Conservation (phyloP, 345 rosid genomes). For the Populus tremula region DNA sequence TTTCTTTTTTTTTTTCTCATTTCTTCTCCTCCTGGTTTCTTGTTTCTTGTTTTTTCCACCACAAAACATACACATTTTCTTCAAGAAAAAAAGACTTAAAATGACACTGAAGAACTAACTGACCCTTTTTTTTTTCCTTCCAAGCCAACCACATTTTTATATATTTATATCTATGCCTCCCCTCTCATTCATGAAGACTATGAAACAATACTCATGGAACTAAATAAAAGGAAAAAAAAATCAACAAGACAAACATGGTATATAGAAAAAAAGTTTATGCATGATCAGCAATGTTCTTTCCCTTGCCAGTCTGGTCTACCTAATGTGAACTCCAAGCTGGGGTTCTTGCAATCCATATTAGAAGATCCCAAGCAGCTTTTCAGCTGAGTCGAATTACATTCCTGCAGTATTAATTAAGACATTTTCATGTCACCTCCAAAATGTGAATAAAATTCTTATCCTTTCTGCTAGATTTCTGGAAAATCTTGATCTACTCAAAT, state of each 20-base stretch:
- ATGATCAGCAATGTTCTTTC: conserved; percentile 22
- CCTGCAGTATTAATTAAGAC: conserved; percentile 20
- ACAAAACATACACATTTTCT: neutral
- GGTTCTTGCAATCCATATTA: conserved; percentile 38
- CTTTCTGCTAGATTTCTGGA: neutral
- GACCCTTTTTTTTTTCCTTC: neutral
- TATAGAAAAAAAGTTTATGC: neutral
- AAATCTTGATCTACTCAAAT: neutral
- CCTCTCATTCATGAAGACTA: conserved; percentile 12
- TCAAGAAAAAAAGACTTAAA: neutral
- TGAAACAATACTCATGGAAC: neutral
- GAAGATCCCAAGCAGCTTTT: conserved; percentile 32
- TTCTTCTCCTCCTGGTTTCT: neutral
- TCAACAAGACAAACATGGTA: neutral
- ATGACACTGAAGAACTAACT: neutral
- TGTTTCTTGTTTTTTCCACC: neutral
- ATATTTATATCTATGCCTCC: neutral
- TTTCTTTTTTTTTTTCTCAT: neutral
- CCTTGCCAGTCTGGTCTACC: conserved; percentile 75
- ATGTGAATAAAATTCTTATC: neutral
- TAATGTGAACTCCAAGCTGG: conserved; percentile 71
- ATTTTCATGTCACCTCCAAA: neutral
- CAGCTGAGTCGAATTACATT: conserved; percentile 21
- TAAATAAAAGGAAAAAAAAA: neutral
- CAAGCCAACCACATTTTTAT: neutral